Evolutionary conservation across 192 early-diverging fungal species (phyloP).

Genomic region (Coemansia sp.): DNA sequence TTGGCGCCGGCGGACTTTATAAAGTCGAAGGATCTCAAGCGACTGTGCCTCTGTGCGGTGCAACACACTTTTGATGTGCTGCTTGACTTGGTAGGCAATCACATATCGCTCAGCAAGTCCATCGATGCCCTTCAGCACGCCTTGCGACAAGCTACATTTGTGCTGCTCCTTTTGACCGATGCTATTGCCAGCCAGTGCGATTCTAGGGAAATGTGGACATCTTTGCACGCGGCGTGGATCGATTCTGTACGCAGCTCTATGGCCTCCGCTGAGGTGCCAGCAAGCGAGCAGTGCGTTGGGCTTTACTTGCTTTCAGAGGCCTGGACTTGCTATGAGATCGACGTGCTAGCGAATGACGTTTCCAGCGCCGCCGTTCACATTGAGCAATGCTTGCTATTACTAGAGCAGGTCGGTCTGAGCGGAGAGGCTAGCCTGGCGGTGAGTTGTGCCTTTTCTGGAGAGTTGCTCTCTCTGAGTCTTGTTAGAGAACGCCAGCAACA

Average conservation of each 20-base stretch:
- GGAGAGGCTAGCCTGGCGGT: neutral
- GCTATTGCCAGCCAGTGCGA: neutral
- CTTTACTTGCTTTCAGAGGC: constrained; percentile 31
- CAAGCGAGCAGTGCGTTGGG: neutral
- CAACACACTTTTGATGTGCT: constrained; percentile 20
- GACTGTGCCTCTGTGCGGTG: constrained; percentile 6
- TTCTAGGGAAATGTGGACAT: neutral
- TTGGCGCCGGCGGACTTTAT: constrained; percentile 6
- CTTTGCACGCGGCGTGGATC: constrained; percentile 1
- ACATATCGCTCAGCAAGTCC: neutral
- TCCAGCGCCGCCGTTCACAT: constrained; percentile 13
- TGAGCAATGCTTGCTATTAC: constrained; percentile 5
- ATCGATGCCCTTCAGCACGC: constrained; percentile 4
- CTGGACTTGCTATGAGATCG: constrained; percentile 42
- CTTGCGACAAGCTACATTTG: constrained; percentile 15
- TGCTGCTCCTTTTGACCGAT: constrained; percentile 25
- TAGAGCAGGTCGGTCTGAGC: neutral
- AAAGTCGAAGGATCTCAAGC: constrained; percentile 11
- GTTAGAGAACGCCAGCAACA: constrained; percentile 22
- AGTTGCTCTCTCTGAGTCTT: constrained; percentile 20
- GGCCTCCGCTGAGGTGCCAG: neutral
- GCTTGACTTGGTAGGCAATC: constrained; percentile 15
- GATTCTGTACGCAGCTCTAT: neutral
- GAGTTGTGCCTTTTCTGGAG: constrained; percentile 34
- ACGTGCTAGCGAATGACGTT: constrained; percentile 15